phyloP scores from a whole-genome alignment of 2,329 filamentous ascomycete species.

The Fusarium buharicum region DNA sequence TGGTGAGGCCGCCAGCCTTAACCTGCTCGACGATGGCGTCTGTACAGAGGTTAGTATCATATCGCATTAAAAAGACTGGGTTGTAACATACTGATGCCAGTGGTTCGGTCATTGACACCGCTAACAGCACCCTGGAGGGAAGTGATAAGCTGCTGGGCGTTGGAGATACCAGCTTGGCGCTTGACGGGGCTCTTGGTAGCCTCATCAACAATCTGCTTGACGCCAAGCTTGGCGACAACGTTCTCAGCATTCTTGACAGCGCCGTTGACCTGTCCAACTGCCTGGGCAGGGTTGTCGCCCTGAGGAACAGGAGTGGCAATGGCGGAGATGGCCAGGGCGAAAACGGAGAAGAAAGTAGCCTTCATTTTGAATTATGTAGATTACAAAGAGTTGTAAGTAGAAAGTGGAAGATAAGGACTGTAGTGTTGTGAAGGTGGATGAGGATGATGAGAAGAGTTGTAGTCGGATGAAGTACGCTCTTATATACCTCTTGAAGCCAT shows the following conservation, averaged over 20 bases:
- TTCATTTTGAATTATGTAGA: slow-evolving; percentile 38
- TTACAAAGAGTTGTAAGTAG: neutral
- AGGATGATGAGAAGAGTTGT: slow-evolving; percentile 9
- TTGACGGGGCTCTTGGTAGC: slow-evolving; percentile 3
- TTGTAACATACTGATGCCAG: slow-evolving; percentile 8
- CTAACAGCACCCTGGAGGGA: slow-evolving; percentile 7
- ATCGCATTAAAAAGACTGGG: neutral
- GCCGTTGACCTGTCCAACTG: slow-evolving; percentile 12
- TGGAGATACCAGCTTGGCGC: slow-evolving; percentile 8
- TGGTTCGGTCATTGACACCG: slow-evolving; percentile 20
- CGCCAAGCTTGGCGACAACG: slow-evolving; percentile 7
- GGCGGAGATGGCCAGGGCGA: slow-evolving; percentile 38
- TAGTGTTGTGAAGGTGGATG: slow-evolving; percentile 1
- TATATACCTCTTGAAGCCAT: slow-evolving; percentile 10
- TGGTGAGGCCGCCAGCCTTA: slow-evolving; percentile 34
- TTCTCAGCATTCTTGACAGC: neutral
- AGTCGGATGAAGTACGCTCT: neutral
- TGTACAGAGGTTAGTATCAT: neutral
- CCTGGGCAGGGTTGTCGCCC: slow-evolving; percentile 1
- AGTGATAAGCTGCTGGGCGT: slow-evolving; percentile 7
- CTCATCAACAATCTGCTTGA: slow-evolving; percentile 8
- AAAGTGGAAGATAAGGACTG: neutral
- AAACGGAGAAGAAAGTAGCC: slow-evolving; percentile 40
- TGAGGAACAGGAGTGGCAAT: slow-evolving; percentile 36
- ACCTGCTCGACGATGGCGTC: slow-evolving; percentile 38